Evolutionary conservation across 75 land plant genomes (phyloP), one percentile per base, ranked within the genome.

Genomic region (Pinus tabuliformis): DNA sequence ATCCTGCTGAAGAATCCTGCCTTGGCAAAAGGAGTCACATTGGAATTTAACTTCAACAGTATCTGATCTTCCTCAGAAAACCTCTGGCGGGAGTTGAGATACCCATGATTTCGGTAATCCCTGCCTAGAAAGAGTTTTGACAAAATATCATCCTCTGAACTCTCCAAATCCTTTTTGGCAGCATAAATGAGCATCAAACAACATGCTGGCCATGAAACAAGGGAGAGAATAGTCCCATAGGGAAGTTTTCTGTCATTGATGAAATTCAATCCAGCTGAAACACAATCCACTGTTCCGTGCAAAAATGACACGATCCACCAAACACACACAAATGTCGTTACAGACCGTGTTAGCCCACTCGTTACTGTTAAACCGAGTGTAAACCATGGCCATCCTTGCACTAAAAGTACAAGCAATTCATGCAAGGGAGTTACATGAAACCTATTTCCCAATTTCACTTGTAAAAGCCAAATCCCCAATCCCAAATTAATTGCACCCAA

Each of bases 1-100:
- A 89, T 57, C n/a, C 71, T 85, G 63, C 88, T 85, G 1, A 88
- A 74, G 59, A 93, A 64, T 13, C 90, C 89, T 58, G 94, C 92
- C 45, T 52, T 75, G 24, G 88, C 82, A 77, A 85, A 89, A 14
- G 86, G 85, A 73, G 87, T 80, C 15, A 81, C 76, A 42, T 57
- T 12, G 15, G 37, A 76, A 71, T 57, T 33, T 3, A 58, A 45
- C 78, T 17, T 17, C 15, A 16, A 7, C 21, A 37, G 70, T 42
- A 17, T 36, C 37, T 20, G 49, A 65, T 36, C 42, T 37, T 37
- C 70, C n/a, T 36, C 45, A 17, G n/a, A 39, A 39, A 39, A 39
- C 42, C 42, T 42, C 49, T 65, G n/a, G 1, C 37, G n/a, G 6
- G 49, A 37, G 36, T 18, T 20, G 9, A 65, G 18, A 65, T 20